Percentiles rank a stretch among this genome's conserved stretches.
These are phyloP conservation scores for Colletotrichum kahawae DNA, from an alignment of 2,329 filamentous ascomycete species.

Conservation along the genomic window DNA sequence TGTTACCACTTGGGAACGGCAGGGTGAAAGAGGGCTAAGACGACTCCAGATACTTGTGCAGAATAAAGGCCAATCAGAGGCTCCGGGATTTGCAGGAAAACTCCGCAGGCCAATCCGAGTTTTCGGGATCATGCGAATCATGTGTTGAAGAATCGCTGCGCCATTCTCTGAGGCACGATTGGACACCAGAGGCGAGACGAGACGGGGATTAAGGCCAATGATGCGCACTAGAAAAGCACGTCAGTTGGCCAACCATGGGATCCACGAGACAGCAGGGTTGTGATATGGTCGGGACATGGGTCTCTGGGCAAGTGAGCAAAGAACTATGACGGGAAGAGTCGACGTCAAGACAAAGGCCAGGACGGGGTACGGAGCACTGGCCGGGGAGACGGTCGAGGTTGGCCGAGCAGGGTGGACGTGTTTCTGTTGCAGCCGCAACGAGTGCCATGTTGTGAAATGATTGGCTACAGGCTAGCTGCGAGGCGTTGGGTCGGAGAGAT, in stretches of 20 bases:
- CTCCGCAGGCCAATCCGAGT: slow-evolving; percentile 22
- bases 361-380: slow-evolving; percentile 12
- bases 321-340: not conserved
- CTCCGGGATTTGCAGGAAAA: not conserved
- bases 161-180: not conserved
- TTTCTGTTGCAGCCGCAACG: slow-evolving; percentile 36
- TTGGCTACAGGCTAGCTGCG: slow-evolving; percentile 31
- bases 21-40: not conserved
- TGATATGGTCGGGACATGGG: not conserved
- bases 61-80: slow-evolving; percentile 13
- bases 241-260: not conserved
- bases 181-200: not conserved
- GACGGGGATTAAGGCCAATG: slow-evolving; percentile 6
- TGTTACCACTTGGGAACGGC: not conserved
- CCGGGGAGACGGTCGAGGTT: slow-evolving; percentile 6
- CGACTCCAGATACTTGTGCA: not conserved
- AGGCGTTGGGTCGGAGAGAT: slow-evolving; percentile 26
- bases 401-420: slow-evolving; percentile 27
- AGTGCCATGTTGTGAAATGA: slow-evolving; percentile 25
- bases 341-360: slow-evolving; percentile 2
- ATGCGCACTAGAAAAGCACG: not conserved
- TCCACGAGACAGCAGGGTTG: not conserved
- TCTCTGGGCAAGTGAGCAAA: not conserved
- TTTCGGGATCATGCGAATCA: slow-evolving; percentile 37
- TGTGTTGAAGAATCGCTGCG: slow-evolving; percentile 28